Evolutionary conservation across 1,284 basidiomycete genomes (phyloP).

Genomic region (Pseudozyma tsukubaensis): DNA sequence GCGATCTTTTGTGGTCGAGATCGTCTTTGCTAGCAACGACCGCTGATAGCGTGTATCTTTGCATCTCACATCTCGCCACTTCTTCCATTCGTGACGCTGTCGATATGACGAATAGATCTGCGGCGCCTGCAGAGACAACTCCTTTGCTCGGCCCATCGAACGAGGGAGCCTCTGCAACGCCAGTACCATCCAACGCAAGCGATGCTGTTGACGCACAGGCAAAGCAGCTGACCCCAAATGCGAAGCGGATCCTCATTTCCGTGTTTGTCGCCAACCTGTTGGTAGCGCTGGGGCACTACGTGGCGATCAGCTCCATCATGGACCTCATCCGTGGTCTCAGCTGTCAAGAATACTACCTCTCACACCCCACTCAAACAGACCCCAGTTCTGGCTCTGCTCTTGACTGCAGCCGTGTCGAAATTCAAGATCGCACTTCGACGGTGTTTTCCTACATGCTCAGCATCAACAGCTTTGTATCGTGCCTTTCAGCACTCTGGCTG

Average conservation of each 20-base stretch:
- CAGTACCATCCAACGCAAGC: neutral
- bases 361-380: neutral
- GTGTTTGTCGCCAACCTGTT: conserved; percentile 8
- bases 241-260: conserved; percentile 4
- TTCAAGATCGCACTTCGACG: conserved; percentile 6
- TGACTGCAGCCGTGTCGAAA: conserved; percentile 4
- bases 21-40: no score
- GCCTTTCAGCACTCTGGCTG: neutral
- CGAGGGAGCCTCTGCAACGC: neutral
- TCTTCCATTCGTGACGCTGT: neutral
- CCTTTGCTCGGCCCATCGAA: neutral
- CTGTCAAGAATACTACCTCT: conserved; percentile 7
- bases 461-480: conserved; percentile 7
- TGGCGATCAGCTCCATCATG: conserved; percentile 5
- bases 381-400: neutral
- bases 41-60: no score
- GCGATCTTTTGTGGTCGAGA: no score
- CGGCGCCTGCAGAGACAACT: neutral
- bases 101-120: neutral
- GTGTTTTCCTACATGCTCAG: conserved; percentile 11
- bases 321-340: conserved; percentile 7
- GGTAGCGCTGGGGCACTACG: conserved; percentile 4
- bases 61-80: no score
- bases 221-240: neutral
- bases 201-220: neutral